These are phyloP conservation scores for Yamadazyma taylorii DNA, from an alignment of 1,139 yeast species.

Conservation along the genomic window DNA sequence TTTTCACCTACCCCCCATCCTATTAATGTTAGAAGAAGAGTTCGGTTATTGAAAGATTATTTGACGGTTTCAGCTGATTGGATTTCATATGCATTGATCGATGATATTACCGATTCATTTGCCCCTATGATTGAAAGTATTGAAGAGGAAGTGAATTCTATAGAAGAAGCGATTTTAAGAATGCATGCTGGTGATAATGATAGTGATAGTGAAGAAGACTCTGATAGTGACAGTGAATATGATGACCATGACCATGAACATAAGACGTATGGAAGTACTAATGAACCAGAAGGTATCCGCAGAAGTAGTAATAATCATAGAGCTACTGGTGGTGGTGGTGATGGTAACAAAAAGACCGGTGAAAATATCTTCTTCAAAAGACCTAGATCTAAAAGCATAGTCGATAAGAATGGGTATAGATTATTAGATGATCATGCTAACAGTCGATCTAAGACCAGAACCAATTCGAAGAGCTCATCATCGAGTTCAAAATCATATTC, in stretches of 20 bases:
- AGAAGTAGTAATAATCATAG: background rate
- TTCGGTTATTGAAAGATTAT: slow-evolving; percentile 82
- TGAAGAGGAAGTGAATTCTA: slow-evolving; percentile 87
- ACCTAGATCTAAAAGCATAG: slow-evolving; percentile 41
- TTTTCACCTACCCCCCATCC: slow-evolving; percentile 96
- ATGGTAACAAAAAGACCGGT: slow-evolving; percentile 9
- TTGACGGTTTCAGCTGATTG: slow-evolving; percentile 91
- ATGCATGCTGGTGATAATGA: slow-evolving; percentile 73
- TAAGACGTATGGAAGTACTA: background rate
- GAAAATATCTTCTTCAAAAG: slow-evolving; percentile 35
- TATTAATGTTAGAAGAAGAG: slow-evolving; percentile 90
- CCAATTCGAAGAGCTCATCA: slow-evolving; percentile 29
- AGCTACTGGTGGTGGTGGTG: slow-evolving; percentile 5
- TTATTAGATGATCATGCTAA: slow-evolving; percentile 9
- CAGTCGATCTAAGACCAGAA: slow-evolving; percentile 9
- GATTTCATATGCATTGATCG: slow-evolving; percentile 95
- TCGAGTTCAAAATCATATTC: slow-evolving; percentile 41
- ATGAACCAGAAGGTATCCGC: slow-evolving; percentile 1
- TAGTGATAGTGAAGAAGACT: slow-evolving; percentile 40
- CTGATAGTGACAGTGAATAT: slow-evolving; percentile 33
- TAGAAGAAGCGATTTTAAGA: slow-evolving; percentile 84
- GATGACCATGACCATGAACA: slow-evolving; percentile 20
- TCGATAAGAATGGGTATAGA: slow-evolving; percentile 26
- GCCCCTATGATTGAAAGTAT: slow-evolving; percentile 95
- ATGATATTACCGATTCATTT: slow-evolving; percentile 95